Conservation (phyloP, 2,329 filamentous ascomycete genomes). For the Calonectria honghensis region DNA sequence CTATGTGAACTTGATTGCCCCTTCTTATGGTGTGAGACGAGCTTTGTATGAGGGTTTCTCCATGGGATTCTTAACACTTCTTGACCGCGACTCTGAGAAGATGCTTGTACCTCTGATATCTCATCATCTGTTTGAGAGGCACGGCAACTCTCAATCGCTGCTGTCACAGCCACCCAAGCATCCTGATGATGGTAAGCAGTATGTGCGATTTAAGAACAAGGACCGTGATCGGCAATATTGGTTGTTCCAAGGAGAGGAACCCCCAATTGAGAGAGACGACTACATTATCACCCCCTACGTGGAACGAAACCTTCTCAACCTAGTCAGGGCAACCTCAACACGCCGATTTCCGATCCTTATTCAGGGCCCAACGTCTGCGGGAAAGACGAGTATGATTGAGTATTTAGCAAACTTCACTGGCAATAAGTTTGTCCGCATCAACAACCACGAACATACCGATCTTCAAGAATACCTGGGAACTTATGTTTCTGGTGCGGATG, state of each 20-base stretch:
- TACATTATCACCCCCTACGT: constrained; percentile 99
- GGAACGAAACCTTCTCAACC: constrained; percentile 93
- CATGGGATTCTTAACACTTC: constrained; percentile 96
- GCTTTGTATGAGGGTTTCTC: constrained; percentile 96
- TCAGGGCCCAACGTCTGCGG: constrained; percentile 96
- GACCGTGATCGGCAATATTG: constrained; percentile 86
- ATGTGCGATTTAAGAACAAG: constrained; percentile 85
- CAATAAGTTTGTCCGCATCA: constrained; percentile 98
- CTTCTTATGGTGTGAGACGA: constrained; percentile 88
- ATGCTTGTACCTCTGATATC: constrained; percentile 87
- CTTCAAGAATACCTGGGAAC: constrained; percentile 98
- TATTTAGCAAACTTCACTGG: constrained; percentile 97
- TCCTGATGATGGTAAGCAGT: constrained; percentile 84
- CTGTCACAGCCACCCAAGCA: constrained; percentile 86
- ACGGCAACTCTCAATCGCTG: constrained; percentile 80
- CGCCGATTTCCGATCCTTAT: constrained; percentile 94
- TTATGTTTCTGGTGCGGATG: constrained; percentile 90
- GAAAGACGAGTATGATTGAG: constrained; percentile 99
- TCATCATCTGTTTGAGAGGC: constrained; percentile 84
- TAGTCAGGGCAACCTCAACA: constrained; percentile 95
- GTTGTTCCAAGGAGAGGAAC: constrained; percentile 84
- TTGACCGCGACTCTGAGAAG: constrained; percentile 88
- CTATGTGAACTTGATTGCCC: constrained; percentile 90
- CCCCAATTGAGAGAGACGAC: constrained; percentile 82
- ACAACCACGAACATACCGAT: constrained; percentile 99